Conservation (phyloP, 2,329 filamentous ascomycete species). For the Cercospora zeina region DNA sequence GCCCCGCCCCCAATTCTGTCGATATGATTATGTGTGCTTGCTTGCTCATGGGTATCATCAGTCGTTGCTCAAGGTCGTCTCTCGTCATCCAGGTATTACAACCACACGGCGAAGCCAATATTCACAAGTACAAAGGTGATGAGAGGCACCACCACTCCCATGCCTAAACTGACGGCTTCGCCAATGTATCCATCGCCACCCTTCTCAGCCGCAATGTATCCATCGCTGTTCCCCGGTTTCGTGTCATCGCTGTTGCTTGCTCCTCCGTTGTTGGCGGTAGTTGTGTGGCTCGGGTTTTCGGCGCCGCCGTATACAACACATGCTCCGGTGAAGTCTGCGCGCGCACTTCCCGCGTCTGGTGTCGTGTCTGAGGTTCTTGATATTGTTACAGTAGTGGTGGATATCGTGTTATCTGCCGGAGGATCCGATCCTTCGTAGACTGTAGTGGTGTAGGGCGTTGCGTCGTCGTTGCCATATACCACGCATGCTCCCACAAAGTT, state of each 20-base stretch:
- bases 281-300: constrained; percentile 12
- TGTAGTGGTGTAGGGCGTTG: constrained; percentile 19
- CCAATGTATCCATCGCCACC: constrained; percentile 23
- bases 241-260: constrained; percentile 8
- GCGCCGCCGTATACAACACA: constrained; percentile 27
- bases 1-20: neutral
- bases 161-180: constrained; percentile 12
- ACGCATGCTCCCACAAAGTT: constrained; percentile 25
- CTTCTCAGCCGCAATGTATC: constrained; percentile 20
- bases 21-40: neutral
- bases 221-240: constrained; percentile 18
- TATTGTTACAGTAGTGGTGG: constrained; percentile 21
- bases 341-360: constrained; percentile 17
- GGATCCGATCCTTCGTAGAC: constrained; percentile 11
- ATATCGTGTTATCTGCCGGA: constrained; percentile 4
- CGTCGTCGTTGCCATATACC: constrained; percentile 19
- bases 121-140: constrained; percentile 19
- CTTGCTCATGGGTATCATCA: constrained; percentile 4
- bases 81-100: constrained; percentile 2
- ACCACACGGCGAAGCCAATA: constrained; percentile 18
- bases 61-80: constrained; percentile 14
- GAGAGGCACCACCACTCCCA: constrained; percentile 16
- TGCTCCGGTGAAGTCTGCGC: constrained; percentile 24
- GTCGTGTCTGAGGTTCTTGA: constrained; percentile 14
- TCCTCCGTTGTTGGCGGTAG: constrained; percentile 13